Conservation (phyloP, 371 early-diverging fungal genomes). For the Haplosporangium sp. region DNA sequence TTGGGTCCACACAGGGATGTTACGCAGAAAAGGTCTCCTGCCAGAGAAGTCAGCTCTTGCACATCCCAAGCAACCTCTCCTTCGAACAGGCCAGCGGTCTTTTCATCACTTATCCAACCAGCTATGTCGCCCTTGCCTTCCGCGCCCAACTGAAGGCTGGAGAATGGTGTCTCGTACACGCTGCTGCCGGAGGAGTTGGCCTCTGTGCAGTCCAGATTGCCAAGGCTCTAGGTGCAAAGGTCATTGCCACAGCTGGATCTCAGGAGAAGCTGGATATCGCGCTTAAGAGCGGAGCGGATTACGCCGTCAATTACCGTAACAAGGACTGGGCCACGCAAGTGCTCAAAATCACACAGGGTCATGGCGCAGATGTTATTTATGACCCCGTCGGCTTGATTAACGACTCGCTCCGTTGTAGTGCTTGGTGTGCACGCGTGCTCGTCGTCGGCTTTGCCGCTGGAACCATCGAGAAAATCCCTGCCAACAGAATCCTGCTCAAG, state of each 20-base stretch:
- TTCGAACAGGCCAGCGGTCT: slow-evolving; percentile 86
- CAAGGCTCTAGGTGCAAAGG: slow-evolving; percentile 81
- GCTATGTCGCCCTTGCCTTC: slow-evolving; percentile 78
- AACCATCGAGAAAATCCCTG: slow-evolving; percentile 81
- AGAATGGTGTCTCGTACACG: slow-evolving; percentile 81
- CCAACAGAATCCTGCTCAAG: slow-evolving; percentile 86
- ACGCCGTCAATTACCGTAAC: slow-evolving; percentile 82
- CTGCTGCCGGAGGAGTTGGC: slow-evolving; percentile 85
- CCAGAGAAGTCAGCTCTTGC: slow-evolving; percentile 59
- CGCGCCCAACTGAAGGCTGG: slow-evolving; percentile 73
- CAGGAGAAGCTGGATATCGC: slow-evolving; percentile 79
- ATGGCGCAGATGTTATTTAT: slow-evolving; percentile 81
- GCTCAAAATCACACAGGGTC: slow-evolving; percentile 74
- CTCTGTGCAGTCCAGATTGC: slow-evolving; percentile 77
- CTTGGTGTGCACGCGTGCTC: slow-evolving; percentile 87
- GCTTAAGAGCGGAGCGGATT: slow-evolving; percentile 79
- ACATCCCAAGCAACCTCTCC: slow-evolving; percentile 74
- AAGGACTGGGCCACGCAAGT: slow-evolving; percentile 81
- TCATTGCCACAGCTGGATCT: slow-evolving; percentile 88
- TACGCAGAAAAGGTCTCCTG: slow-evolving; percentile 79
- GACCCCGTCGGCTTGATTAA: slow-evolving; percentile 86
- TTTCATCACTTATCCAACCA: slow-evolving; percentile 85
- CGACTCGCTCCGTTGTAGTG: slow-evolving; percentile 78
- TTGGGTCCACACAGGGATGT: slow-evolving; percentile 76
- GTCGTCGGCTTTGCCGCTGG: slow-evolving; percentile 92